phyloP scores from a whole-genome alignment of 768 basidiomycete genomes.

The Mycena olivaceomarginata region DNA sequence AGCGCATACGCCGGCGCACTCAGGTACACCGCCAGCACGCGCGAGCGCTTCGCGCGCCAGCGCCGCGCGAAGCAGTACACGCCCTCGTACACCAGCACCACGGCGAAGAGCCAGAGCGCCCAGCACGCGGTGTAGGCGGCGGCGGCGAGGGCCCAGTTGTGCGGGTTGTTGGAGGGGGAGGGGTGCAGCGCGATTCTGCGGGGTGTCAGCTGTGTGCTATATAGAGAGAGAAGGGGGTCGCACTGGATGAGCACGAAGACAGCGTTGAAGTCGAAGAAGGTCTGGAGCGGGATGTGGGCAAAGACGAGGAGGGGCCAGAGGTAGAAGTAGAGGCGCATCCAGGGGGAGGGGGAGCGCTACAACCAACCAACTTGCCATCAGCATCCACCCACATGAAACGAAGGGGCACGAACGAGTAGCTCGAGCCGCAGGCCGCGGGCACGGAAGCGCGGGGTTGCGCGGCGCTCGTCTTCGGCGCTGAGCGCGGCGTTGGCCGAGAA shows the following conservation, averaged over 20 bases:
- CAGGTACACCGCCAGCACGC: constrained; percentile 88
- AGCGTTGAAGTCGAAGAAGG: constrained; percentile 93
- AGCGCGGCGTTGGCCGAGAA: constrained; percentile 55
- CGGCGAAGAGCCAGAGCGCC: constrained; percentile 82
- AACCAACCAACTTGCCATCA: neutral
- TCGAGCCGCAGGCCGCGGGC: constrained; percentile 81
- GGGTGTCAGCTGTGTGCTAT: neutral
- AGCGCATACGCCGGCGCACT: constrained; percentile 87
- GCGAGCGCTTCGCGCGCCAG: constrained; percentile 42
- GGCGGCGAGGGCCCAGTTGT: constrained; percentile 79
- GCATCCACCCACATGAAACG: neutral
- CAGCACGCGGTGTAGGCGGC: constrained; percentile 92
- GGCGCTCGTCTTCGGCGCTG: constrained; percentile 49
- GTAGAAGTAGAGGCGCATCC: constrained; percentile 78
- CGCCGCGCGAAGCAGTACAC: constrained; percentile 75
- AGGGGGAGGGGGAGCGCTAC: constrained; percentile 51
- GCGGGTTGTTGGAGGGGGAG: constrained; percentile 70
- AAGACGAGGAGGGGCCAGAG: constrained; percentile 83
- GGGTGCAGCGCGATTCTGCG: constrained; percentile 85
- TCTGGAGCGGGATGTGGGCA: constrained; percentile 84
- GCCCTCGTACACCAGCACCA: constrained; percentile 86
- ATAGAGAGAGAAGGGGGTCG: constrained; percentile 56
- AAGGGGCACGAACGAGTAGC: constrained; percentile 59
- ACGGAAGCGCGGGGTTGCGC: constrained; percentile 78
- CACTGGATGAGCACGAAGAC: constrained; percentile 89